A percentile compares a stretch with the other conserved stretches of the same genome.
Conservation (phyloP, 495 filamentous ascomycete genomes). For the Pyrenula aspistea region DNA sequence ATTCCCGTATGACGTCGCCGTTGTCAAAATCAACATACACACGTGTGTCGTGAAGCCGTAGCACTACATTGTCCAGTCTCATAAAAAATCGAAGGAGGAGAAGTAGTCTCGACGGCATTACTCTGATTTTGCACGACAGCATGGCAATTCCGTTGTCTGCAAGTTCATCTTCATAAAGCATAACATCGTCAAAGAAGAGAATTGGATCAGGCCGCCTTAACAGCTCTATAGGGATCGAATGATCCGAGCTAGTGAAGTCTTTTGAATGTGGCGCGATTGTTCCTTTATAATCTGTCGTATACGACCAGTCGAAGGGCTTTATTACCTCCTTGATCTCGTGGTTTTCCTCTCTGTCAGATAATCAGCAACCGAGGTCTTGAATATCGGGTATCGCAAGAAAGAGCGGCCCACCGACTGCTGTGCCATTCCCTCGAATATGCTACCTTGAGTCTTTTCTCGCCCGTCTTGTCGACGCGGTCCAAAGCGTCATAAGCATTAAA, state of each 20-base stretch:
- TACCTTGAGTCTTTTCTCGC: conserved; percentile 76
- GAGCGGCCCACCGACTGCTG: conserved; percentile 46
- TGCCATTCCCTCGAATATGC: conserved; percentile 89
- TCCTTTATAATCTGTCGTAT: conserved; percentile 75
- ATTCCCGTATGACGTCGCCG: conserved; percentile 80
- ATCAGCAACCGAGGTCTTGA: not conserved
- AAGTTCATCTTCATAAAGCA: conserved; percentile 93
- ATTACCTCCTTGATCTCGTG: conserved; percentile 88
- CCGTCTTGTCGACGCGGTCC: conserved; percentile 88
- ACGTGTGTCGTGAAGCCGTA: conserved; percentile 78
- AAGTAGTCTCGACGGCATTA: conserved; percentile 79
- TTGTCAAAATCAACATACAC: conserved; percentile 81
- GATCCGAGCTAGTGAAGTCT: conserved; percentile 36
- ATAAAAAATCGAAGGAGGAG: conserved; percentile 84
- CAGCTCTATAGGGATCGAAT: conserved; percentile 69
- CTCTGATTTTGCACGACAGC: conserved; percentile 75
- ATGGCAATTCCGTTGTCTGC: conserved; percentile 93
- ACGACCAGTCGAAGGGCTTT: conserved; percentile 96
- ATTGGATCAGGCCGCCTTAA: conserved; percentile 83
- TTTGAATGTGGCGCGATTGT: conserved; percentile 29
- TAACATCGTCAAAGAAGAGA: conserved; percentile 84
- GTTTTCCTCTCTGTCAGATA: conserved; percentile 53
- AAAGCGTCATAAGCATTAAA: conserved; percentile 84
- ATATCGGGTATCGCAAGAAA: not conserved
- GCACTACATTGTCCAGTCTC: conserved; percentile 78